phyloP scores from a whole-genome alignment of 2,329 filamentous ascomycete genomes.

The Curvularia sp. region DNA sequence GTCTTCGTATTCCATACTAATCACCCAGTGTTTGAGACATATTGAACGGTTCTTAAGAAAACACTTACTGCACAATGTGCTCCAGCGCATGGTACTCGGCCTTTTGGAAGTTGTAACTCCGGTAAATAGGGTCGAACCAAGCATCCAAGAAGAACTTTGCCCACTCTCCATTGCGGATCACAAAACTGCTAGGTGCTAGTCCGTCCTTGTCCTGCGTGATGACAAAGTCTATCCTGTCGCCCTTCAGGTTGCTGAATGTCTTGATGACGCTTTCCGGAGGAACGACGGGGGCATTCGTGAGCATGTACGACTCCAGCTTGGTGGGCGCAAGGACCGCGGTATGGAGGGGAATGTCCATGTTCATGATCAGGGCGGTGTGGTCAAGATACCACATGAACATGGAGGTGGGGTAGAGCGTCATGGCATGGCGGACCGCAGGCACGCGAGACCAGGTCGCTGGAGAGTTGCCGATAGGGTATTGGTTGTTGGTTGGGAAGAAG shows the following conservation, averaged over 20 bases:
- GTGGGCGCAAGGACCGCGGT: slow-evolving; percentile 71
- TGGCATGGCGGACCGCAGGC: slow-evolving; percentile 86
- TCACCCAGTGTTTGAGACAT: background rate
- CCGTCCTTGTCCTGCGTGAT: slow-evolving; percentile 85
- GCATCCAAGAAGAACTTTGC: slow-evolving; percentile 90
- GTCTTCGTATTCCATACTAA: background rate
- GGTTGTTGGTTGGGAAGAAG: slow-evolving; percentile 78
- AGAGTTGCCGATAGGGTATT: slow-evolving; percentile 71
- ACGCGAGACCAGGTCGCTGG: slow-evolving; percentile 75
- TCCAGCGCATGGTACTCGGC: slow-evolving; percentile 89
- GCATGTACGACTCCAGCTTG: slow-evolving; percentile 78
- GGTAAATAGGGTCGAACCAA: slow-evolving; percentile 95
- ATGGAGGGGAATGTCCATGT: slow-evolving; percentile 72
- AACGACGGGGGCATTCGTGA: slow-evolving; percentile 83
- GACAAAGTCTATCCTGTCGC: slow-evolving; percentile 79
- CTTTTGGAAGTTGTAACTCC: slow-evolving; percentile 95
- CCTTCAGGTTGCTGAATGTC: slow-evolving; percentile 83
- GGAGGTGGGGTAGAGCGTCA: slow-evolving; percentile 77
- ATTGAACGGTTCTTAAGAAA: background rate
- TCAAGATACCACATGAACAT: slow-evolving; percentile 89
- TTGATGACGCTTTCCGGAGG: slow-evolving; percentile 97
- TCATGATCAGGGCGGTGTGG: slow-evolving; percentile 87
- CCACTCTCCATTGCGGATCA: slow-evolving; percentile 86
- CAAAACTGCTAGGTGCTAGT: slow-evolving; percentile 76
- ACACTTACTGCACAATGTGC: slow-evolving; percentile 58